These are phyloP conservation scores for Teratosphaeria viscida DNA, from an alignment of 2,329 filamentous ascomycete species.

Conservation along the genomic window DNA sequence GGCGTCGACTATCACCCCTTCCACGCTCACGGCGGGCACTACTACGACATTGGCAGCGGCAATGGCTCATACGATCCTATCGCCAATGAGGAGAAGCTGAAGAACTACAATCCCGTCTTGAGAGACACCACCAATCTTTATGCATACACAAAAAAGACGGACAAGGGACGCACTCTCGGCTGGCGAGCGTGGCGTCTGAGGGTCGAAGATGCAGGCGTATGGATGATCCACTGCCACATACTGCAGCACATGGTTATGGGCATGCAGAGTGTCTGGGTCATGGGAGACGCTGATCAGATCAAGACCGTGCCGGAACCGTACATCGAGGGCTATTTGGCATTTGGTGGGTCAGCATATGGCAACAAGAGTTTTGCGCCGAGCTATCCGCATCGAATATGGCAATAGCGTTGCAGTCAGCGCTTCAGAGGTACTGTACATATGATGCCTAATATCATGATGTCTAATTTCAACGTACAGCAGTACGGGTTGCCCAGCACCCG, in stretches of 20 bases:
- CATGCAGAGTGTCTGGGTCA: constrained; percentile 38
- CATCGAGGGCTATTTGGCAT: constrained; percentile 35
- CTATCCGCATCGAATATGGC: constrained; percentile 12
- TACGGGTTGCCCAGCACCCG: background rate
- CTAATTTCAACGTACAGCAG: background rate
- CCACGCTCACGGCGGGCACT: constrained; percentile 46
- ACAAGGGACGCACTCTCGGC: constrained; percentile 35
- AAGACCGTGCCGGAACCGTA: constrained; percentile 22
- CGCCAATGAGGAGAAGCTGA: constrained; percentile 37
- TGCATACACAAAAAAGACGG: constrained; percentile 37
- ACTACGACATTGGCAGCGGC: constrained; percentile 44
- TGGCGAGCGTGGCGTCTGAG: constrained; percentile 54
- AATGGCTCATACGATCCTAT: constrained; percentile 43
- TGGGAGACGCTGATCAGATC: constrained; percentile 35
- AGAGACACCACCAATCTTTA: constrained; percentile 47
- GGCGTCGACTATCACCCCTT: constrained; percentile 42
- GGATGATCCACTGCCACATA: constrained; percentile 54
- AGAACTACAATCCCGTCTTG: constrained; percentile 29
- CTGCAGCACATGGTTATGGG: constrained; percentile 50
- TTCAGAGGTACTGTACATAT: background rate
- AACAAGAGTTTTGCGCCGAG: constrained; percentile 15
- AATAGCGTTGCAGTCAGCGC: background rate
- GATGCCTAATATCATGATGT: background rate
- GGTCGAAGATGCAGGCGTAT: constrained; percentile 44
- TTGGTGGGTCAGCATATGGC: constrained; percentile 36